A percentile compares a stretch with the other conserved stretches of the same genome.
These are phyloP conservation scores for Phytophthora cactorum DNA, from an alignment of 352 stramenopile genomes.

Conservation along the genomic window DNA sequence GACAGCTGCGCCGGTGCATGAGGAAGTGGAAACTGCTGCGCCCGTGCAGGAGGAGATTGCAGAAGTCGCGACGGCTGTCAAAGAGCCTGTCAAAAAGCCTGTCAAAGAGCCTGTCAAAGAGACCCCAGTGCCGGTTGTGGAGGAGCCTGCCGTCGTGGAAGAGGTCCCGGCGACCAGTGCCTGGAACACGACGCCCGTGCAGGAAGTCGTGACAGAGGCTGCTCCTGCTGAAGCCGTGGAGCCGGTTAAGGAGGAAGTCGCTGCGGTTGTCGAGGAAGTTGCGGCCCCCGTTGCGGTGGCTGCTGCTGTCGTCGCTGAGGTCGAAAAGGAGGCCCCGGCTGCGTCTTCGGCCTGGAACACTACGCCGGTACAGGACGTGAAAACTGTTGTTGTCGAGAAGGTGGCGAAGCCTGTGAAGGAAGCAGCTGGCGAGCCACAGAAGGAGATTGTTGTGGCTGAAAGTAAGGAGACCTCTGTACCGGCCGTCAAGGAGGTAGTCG, in stretches of 20 bases:
- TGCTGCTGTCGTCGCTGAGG: constrained; percentile 16
- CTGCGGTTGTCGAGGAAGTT: constrained; percentile 14
- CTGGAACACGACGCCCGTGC: constrained; percentile 39
- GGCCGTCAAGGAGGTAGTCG: constrained; percentile 27
- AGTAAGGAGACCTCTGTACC: constrained; percentile 16
- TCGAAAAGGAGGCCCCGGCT: constrained; percentile 22
- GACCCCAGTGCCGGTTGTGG: not conserved
- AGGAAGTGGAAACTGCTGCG: constrained; percentile 20
- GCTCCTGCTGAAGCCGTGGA: constrained; percentile 9
- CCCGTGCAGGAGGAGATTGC: constrained; percentile 21
- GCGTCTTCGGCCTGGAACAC: constrained; percentile 36
- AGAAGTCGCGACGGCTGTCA: not conserved
- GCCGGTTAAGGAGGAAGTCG: constrained; percentile 22
- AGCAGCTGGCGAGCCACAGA: constrained; percentile 9
- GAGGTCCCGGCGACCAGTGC: constrained; percentile 14
- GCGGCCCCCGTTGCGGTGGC: constrained; percentile 9
- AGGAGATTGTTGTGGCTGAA: constrained; percentile 7
- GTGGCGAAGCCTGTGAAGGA: constrained; percentile 22
- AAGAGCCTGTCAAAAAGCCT: not conserved
- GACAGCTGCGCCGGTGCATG: constrained; percentile 39
- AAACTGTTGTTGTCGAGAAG: constrained; percentile 19
- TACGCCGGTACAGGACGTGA: constrained; percentile 24
- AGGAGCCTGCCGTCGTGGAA: constrained; percentile 12
- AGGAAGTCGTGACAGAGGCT: constrained; percentile 10
- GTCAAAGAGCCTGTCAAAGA: constrained; percentile 2